Conservation (phyloP, 192 early-diverging fungal species). For the Rhizophagus sp. region DNA sequence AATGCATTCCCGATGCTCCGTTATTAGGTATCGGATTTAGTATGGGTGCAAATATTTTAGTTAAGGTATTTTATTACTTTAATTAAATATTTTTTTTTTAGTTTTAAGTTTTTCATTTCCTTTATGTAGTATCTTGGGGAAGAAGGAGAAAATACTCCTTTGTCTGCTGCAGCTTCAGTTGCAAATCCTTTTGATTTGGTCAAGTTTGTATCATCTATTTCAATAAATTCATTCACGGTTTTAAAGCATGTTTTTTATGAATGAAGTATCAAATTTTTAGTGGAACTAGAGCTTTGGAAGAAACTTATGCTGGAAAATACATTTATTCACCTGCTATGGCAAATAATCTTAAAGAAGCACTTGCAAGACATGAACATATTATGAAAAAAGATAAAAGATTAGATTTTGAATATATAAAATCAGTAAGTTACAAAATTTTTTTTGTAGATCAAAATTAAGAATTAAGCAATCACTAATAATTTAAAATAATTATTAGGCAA, state of each 20-base stretch:
- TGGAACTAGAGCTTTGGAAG: conserved; percentile 31
- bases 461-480: background rate
- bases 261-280: conserved; percentile 26
- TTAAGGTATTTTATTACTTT: conserved; percentile 57
- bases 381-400: conserved; percentile 33
- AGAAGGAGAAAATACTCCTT: conserved; percentile 70
- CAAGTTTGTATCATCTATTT: conserved; percentile 36
- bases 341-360: conserved; percentile 45
- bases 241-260: conserved; percentile 28
- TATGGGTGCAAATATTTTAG: conserved; percentile 89
- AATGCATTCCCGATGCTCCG: conserved; percentile 58
- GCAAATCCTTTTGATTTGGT: conserved; percentile 88
- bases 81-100: background rate
- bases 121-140: conserved; percentile 73
- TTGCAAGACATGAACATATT: conserved; percentile 38
- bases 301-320: conserved; percentile 37
- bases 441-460: background rate
- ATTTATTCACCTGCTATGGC: conserved; percentile 55
- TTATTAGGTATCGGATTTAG: conserved; percentile 86
- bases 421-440: background rate
- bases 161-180: conserved; percentile 76
- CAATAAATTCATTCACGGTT: background rate
- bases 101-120: background rate
- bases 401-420: conserved; percentile 10
- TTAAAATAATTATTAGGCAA: conserved; percentile 34